Base-by-base conservation (phyloP, 202 grass and related monocot species). In the Schoenoplectus triqueter region DNA sequence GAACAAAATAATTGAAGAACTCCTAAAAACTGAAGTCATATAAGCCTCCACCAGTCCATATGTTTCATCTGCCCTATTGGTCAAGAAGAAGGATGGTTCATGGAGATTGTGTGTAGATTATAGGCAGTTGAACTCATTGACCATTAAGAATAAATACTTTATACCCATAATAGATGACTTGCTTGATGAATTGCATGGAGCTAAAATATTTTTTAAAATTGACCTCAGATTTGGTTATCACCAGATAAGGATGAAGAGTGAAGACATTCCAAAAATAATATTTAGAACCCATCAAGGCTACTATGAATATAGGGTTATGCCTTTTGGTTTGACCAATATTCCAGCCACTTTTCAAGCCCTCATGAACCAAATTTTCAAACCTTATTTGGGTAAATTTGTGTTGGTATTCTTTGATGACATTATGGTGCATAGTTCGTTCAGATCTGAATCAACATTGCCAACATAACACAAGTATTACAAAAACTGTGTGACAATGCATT, bases 41-140 rank as follows among this genome's bases (percentile, higher is more conserved):
- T 0, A 2, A 4, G 57, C 1, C 0, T 59, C 7, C 0, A 3
- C 2, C 1, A 82, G 21, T 31, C 78, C 57, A 0, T 82, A 44
- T 22, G n/a, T 59, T 3, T 57, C 11, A 1, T 59, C 78, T 0
- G 20, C 21, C 0, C 14, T 82, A 1, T 0, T 82, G 7, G 78
- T 82, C 0, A 82, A 65, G 4, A 82, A 82, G 57, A 82, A 82
- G 0, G 78, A 82, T 17, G 20, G 9, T 55, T 76, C 31, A 31
- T 31, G 31, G 31, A 31, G 31, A 31, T 31, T 31, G 31, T 31
- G 31, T 31, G 31, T 31, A 31, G 31, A 31, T 31, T 31, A 31
- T 31, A 31, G 31, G 31, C 31, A 31, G 31, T 31, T 31, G 31
- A 31, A 31, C 31, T 31, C 31, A 31, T 31, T 31, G 31, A 31